Evolutionary conservation across 305 asterid genomes (phyloP).

Genomic region (Fraxinus greggii): DNA sequence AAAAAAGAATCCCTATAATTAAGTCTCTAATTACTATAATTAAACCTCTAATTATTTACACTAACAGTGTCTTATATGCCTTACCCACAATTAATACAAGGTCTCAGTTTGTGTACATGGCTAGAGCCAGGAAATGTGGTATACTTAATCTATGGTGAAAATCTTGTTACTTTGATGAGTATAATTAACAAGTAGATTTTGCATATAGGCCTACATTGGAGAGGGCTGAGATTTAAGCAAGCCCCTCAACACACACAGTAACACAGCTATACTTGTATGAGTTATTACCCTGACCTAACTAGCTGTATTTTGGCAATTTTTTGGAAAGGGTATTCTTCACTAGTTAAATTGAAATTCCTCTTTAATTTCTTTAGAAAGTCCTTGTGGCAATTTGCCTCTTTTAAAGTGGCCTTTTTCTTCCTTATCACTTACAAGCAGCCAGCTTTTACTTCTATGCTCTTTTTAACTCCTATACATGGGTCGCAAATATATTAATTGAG

Average conservation of each 20-base stretch:
- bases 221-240: not conserved
- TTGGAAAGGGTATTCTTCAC: not conserved
- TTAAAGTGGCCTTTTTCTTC: not conserved
- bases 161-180: not conserved
- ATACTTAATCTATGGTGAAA: not conserved
- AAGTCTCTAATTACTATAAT: no score
- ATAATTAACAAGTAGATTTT: not conserved
- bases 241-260: not conserved
- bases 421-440: conserved; percentile 34
- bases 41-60: no score
- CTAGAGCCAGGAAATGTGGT: not conserved
- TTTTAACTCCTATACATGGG: conserved; percentile 27
- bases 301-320: not conserved
- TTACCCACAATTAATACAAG: not conserved
- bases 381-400: not conserved
- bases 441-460: conserved; percentile 43
- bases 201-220: not conserved
- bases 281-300: not conserved
- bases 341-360: not conserved
- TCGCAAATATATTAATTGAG: conserved; percentile 35
- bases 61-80: not conserved
- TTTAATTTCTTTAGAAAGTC: not conserved
- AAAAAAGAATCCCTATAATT: no score
- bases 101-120: not conserved
- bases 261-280: not conserved